phyloP scores from a whole-genome alignment of 306 rosid species.

The Oxytropis ochrocephala region DNA sequence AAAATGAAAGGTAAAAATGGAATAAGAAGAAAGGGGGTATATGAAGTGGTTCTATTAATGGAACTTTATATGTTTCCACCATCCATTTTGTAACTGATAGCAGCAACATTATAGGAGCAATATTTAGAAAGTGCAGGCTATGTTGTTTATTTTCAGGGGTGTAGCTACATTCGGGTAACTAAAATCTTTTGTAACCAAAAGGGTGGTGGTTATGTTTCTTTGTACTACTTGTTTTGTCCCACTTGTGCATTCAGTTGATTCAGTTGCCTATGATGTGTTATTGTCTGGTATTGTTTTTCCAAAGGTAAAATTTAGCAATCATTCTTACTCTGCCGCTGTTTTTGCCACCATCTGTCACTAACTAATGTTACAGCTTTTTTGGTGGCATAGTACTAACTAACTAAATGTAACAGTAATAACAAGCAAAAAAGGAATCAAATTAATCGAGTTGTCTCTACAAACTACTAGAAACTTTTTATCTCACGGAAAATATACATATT shows the following conservation, averaged over 20 bases:
- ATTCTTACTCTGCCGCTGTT: neutral
- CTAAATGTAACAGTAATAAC: too few species aligned
- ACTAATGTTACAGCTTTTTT: neutral
- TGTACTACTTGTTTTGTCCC: neutral
- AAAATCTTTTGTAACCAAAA: neutral
- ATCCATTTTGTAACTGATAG: constrained; percentile 46
- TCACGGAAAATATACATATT: too few species aligned
- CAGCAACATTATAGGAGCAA: constrained; percentile 26
- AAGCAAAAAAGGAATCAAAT: too few species aligned
- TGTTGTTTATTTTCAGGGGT: neutral
- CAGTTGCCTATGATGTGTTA: neutral
- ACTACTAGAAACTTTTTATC: too few species aligned
- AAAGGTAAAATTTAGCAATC: neutral
- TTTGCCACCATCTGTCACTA: neutral
- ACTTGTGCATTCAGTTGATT: neutral
- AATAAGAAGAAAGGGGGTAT: neutral
- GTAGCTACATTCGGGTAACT: constrained; percentile 18
- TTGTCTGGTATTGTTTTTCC: neutral
- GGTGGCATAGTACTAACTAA: too few species aligned
- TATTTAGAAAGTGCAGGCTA: constrained; percentile 18
- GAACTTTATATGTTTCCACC: constrained; percentile 30
- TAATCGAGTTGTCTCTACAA: too few species aligned
- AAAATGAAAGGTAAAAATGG: neutral
- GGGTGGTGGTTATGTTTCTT: neutral
- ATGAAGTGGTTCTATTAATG: constrained; percentile 25